Conservation (phyloP, 257 asterid species). For the Knoxia roxburghii region DNA sequence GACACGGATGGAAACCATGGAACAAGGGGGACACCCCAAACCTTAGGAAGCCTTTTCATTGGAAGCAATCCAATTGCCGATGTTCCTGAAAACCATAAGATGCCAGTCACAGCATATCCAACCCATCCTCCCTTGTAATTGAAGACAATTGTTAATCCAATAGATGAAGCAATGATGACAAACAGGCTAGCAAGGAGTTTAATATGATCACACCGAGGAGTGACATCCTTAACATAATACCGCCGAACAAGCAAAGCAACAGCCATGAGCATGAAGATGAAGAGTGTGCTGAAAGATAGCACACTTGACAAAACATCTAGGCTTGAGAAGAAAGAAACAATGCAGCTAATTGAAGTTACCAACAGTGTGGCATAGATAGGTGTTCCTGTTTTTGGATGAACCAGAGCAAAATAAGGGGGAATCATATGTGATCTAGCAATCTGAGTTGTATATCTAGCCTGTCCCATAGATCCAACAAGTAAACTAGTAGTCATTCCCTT, state of each 20-base stretch:
- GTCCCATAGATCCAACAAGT: constrained; percentile 96
- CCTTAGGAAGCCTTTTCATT: constrained; percentile 57
- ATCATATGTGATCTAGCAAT: constrained; percentile 92
- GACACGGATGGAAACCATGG: constrained; percentile 90
- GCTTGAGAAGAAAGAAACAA: constrained; percentile 75
- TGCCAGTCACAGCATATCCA: constrained; percentile 38
- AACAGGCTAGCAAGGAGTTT: constrained; percentile 41
- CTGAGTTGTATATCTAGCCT: constrained; percentile 94
- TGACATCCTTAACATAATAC: constrained; percentile 61
- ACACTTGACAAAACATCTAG: constrained; percentile 81
- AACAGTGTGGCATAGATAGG: constrained; percentile 80
- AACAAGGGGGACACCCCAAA: constrained; percentile 96
- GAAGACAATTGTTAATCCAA: constrained; percentile 57
- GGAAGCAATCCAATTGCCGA: constrained; percentile 66
- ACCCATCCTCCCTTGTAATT: constrained; percentile 36
- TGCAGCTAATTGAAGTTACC: constrained; percentile 63
- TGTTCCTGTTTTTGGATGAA: constrained; percentile 83
- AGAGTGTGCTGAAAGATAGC: constrained; percentile 75
- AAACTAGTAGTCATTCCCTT: constrained; percentile 96
- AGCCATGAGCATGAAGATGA: constrained; percentile 97
- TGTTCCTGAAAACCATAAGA: constrained; percentile 60
- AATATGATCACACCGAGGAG: constrained; percentile 39
- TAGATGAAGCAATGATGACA: constrained; percentile 51
- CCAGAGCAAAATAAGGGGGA: constrained; percentile 79
- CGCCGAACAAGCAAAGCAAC: constrained; percentile 82